Conservation (phyloP, 1,284 basidiomycete species). For the Trichosporon ovoides region DNA sequence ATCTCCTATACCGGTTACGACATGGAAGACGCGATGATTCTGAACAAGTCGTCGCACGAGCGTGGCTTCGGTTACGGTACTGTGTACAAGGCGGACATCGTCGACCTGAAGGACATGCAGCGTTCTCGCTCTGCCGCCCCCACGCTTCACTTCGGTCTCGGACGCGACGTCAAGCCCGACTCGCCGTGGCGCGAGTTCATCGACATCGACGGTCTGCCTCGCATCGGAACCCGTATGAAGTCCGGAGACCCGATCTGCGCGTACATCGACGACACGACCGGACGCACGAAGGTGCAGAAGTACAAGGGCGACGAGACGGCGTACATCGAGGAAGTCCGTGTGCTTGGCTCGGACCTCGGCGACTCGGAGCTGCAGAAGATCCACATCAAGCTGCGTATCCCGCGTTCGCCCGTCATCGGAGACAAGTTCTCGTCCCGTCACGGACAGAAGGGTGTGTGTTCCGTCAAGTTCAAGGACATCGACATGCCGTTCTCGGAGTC, state of each 20-base stretch:
- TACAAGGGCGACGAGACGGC: constrained; percentile 95
- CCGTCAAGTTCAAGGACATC: constrained; percentile 95
- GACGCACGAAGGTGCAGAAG: constrained; percentile 79
- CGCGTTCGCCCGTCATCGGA: constrained; percentile 93
- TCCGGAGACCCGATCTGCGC: constrained; percentile 74
- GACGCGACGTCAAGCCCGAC: constrained; percentile 63
- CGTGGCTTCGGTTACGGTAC: constrained; percentile 96
- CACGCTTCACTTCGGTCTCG: constrained; percentile 78
- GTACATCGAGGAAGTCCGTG: constrained; percentile 85
- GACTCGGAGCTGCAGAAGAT: constrained; percentile 88
- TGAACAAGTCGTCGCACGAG: constrained; percentile 98
- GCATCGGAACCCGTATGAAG: constrained; percentile 64
- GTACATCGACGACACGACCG: constrained; percentile 81
- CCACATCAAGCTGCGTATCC: constrained; percentile 88
- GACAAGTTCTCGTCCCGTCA: constrained; percentile 99
- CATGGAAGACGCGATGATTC: constrained; percentile 99
- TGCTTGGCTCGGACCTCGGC: constrained; percentile 82
- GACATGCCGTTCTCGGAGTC: constrained; percentile 99
- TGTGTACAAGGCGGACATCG: constrained; percentile 89
- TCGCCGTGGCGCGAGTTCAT: constrained; percentile 62
- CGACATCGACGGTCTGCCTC: constrained; percentile 80
- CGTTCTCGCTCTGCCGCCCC: constrained; percentile 60
- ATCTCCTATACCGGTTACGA: constrained; percentile 99
- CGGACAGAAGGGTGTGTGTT: constrained; percentile 99
- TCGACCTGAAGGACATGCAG: constrained; percentile 78